These are phyloP conservation scores for Helianthus tuberosus DNA, from an alignment of 129 eudicot species.

Conservation along the genomic window DNA sequence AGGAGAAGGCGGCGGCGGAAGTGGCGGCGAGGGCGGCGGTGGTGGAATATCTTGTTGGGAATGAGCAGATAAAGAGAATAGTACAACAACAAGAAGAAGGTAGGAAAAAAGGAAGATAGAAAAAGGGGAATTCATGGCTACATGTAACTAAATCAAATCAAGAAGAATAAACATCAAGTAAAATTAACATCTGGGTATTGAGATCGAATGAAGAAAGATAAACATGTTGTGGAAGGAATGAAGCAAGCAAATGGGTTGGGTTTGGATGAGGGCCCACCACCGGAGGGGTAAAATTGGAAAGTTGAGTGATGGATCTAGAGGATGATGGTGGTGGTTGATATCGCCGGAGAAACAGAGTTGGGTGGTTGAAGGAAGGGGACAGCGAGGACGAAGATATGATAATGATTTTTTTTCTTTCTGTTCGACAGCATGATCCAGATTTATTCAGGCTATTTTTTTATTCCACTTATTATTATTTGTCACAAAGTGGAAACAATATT, in stretches of 20 bases:
- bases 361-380: slow-evolving; percentile 27
- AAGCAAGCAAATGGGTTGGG: background rate
- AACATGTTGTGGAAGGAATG: background rate
- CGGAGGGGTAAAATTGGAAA: background rate
- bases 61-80: slow-evolving; percentile 10
- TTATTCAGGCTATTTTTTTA: background rate
- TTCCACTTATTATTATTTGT: background rate
- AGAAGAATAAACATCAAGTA: background rate
- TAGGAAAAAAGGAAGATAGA: slow-evolving; percentile 1
- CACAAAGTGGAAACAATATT: too few species aligned
- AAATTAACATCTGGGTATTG: background rate
- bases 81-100: background rate
- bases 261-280: background rate
- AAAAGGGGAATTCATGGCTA: slow-evolving; percentile 22
- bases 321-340: background rate
- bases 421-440: slow-evolving; percentile 13
- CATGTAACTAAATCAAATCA: background rate
- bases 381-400: slow-evolving; percentile 31
- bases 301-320: background rate
- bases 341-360: slow-evolving; percentile 13
- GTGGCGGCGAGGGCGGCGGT: background rate
- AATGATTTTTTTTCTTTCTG: slow-evolving; percentile 2
- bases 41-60: slow-evolving; percentile 22
- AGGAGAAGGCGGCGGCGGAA: background rate
- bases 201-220: background rate